A percentile compares a stretch with the other conserved stretches of the same genome.
Conservation (phyloP, 2,329 filamentous ascomycete species). For the Ophiostoma australiae region DNA sequence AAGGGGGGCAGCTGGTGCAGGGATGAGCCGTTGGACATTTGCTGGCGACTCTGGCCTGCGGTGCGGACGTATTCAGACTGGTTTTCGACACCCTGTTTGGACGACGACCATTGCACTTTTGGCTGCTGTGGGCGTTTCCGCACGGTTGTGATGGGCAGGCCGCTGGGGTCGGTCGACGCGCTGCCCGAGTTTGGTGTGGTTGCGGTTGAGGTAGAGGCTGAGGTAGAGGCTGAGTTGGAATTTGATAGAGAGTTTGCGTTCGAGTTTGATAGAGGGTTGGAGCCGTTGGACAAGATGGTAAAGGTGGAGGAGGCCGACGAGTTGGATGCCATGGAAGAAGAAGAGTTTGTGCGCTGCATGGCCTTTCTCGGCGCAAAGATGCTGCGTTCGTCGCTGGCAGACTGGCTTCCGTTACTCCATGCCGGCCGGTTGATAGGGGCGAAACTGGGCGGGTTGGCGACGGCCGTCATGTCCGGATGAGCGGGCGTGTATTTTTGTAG, state of each 20-base stretch:
- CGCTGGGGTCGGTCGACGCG: conserved; percentile 40
- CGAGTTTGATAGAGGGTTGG: too few species aligned
- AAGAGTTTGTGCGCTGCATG: conserved; percentile 82
- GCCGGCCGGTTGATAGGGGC: conserved; percentile 58
- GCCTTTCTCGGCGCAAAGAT: conserved; percentile 89
- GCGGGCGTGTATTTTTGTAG: not conserved
- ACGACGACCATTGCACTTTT: conserved; percentile 47
- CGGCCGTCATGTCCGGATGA: conserved; percentile 56
- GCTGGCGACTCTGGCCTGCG: conserved; percentile 34
- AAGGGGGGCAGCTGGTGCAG: conserved; percentile 39
- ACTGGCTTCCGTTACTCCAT: conserved; percentile 56
- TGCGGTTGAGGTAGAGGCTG: not conserved
- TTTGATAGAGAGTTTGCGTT: too few species aligned
- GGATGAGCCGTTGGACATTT: conserved; percentile 41
- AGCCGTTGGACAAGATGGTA: conserved; percentile 54
- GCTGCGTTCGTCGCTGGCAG: conserved; percentile 62
- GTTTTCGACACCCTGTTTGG: conserved; percentile 45
- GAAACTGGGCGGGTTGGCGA: conserved; percentile 61
- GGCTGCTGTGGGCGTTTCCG: conserved; percentile 48
- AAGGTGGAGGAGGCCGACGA: conserved; percentile 57
- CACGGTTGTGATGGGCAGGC: conserved; percentile 47
- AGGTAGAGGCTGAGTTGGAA: conserved; percentile 37
- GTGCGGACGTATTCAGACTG: conserved; percentile 46
- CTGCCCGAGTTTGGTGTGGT: not conserved
- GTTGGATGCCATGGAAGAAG: conserved; percentile 72